These are phyloP conservation scores for Endogone sp. DNA, from an alignment of 192 early-diverging fungal genomes.

Conservation along the genomic window DNA sequence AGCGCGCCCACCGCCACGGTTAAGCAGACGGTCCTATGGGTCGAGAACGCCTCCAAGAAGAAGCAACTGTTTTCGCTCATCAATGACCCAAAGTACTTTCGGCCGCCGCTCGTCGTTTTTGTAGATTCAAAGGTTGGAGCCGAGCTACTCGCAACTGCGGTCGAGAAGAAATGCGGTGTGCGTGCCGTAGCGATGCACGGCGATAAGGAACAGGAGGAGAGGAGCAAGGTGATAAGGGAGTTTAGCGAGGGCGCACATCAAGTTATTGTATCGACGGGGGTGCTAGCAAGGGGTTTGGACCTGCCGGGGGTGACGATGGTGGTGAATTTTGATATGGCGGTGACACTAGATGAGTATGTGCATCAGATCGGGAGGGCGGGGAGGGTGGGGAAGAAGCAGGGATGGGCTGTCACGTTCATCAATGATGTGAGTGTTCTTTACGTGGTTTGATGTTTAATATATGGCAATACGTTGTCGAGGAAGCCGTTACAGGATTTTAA, in stretches of 20 bases:
- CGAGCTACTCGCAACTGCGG: constrained; percentile 42
- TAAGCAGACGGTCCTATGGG: constrained; percentile 54
- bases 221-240: constrained; percentile 23
- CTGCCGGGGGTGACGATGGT: constrained; percentile 42
- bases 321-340: constrained; percentile 57
- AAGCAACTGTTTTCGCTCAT: constrained; percentile 51
- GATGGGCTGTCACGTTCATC: constrained; percentile 57
- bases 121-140: constrained; percentile 50
- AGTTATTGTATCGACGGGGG: constrained; percentile 47
- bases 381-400: constrained; percentile 21
- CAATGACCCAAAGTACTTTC: constrained; percentile 45
- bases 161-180: constrained; percentile 34
- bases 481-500: too few relatives aligned
- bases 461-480: background rate
- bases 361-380: constrained; percentile 51
- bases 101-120: constrained; percentile 49
- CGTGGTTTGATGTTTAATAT: background rate
- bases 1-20: constrained; percentile 20
- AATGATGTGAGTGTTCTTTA: constrained; percentile 33
- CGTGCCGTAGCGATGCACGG: constrained; percentile 44
- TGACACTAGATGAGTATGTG: constrained; percentile 50
- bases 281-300: constrained; percentile 49
- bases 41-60: constrained; percentile 49
- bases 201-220: constrained; percentile 44
- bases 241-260: constrained; percentile 26